Evolutionary conservation across 441 rosid species (phyloP), one percentile per base, ranked within the genome.

Genomic region (Viola pubescens): DNA sequence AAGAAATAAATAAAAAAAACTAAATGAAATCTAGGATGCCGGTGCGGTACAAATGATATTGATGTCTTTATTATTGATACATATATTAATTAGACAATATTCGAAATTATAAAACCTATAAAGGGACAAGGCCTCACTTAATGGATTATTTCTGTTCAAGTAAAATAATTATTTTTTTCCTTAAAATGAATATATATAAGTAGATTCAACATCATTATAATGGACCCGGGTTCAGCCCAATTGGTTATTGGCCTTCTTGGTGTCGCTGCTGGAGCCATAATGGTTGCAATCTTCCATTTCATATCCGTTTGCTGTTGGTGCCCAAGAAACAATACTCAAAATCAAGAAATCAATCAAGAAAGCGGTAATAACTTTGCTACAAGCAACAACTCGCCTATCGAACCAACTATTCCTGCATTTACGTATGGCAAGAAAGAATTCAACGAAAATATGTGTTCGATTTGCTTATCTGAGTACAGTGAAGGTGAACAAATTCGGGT

Each of bases 401-500:
- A 9, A 4, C 2, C 37, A 43, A 34, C 51, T 12, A 46, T 65
- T 37, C 65, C 76, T 0, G 60, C 48, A 6, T 16, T 52, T 40
- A 46, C 48, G 52, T 64, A 74, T 48, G 62, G 49, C 65, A 67
- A 73, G 57, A 75, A 57, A 43, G 75, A 58, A 37, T 34, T 66
- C 52, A 66, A 60, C 5, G 79, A 72, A 53, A 84, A 66, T 7
- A 66, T 66, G 7, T 83, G 82, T 13, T 69, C 84, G 6, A 78
- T 83, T 44, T 81, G 84, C 72, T 63, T 83, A 58, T 57, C 65
- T 7, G 82, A 79, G 39, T 72, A 79, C 64, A 57, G 4, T 6
- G 84, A 79, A 37, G 79, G 75, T 0, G 84, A 79, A 34, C 61
- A 59, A 10, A 62, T 81, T 48, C 76, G 82, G 10, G 73, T 73